Percentiles rank a stretch among this genome's conserved stretches.
phyloP scores from a whole-genome alignment of 1,284 basidiomycete species.

The Trametes sp. region DNA sequence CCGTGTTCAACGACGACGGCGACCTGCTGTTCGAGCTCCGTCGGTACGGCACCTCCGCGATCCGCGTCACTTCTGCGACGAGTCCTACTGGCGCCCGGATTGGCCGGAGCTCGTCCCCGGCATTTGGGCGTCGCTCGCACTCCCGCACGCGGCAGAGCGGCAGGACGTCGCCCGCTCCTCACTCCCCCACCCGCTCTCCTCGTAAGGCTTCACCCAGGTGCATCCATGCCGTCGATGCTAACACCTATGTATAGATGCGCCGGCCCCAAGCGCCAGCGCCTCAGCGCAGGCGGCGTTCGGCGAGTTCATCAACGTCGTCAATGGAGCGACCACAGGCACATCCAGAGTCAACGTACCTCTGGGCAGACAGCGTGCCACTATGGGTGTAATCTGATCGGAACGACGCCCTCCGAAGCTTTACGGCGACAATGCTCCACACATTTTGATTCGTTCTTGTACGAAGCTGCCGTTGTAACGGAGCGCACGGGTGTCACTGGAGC shows the following conservation, averaged over 20 bases:
- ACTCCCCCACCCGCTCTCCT: background rate
- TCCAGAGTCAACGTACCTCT: background rate
- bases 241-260: background rate
- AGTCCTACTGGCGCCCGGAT: background rate
- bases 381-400: background rate
- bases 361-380: background rate
- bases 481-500: too few relatives aligned
- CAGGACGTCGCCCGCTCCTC: constrained; percentile 9
- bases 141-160: constrained; percentile 9
- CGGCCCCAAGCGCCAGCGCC: background rate
- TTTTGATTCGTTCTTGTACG: too few relatives aligned
- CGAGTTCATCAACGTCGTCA: constrained; percentile 2
- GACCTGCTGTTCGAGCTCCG: constrained; percentile 45
- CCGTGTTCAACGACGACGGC: constrained; percentile 42
- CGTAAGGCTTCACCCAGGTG: background rate
- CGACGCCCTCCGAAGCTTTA: too few relatives aligned
- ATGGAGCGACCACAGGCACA: background rate
- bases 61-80: background rate
- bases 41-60: constrained; percentile 11
- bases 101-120: background rate
- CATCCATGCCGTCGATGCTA: background rate
- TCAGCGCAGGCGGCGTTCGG: constrained; percentile 5
- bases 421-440: too few relatives aligned
- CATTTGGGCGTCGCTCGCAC: background rate
- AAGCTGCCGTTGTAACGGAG: too few relatives aligned